phyloP scores from a whole-genome alignment of 495 filamentous ascomycete species.

The Staphylotrichum longicolle region DNA sequence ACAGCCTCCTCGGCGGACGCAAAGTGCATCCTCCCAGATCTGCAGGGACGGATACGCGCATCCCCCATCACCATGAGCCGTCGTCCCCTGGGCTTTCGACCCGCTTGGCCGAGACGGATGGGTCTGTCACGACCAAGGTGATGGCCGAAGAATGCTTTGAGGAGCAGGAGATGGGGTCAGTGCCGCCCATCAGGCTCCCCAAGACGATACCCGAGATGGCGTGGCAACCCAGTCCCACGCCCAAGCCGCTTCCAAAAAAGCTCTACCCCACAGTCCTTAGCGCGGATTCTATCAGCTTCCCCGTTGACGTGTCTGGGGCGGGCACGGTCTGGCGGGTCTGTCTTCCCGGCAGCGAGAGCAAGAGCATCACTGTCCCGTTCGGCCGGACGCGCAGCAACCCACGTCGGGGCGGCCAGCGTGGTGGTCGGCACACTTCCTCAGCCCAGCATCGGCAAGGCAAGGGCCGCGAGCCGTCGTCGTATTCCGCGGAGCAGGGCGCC shows the following conservation, averaged over 20 bases:
- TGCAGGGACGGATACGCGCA: constrained; percentile 58
- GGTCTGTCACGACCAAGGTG: constrained; percentile 50
- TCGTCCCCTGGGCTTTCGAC: constrained; percentile 51
- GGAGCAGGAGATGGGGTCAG: constrained; percentile 75
- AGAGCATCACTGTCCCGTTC: constrained; percentile 40
- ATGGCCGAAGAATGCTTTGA: constrained; percentile 80
- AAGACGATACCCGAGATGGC: constrained; percentile 53
- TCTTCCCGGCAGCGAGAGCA: constrained; percentile 42
- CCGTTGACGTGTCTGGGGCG: constrained; percentile 38
- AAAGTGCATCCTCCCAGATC: constrained; percentile 56
- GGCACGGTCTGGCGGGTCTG: constrained; percentile 45
- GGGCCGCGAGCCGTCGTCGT: constrained; percentile 25
- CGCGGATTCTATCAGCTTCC: constrained; percentile 43
- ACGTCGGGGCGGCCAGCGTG: constrained; percentile 41
- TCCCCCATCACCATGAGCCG: constrained; percentile 55
- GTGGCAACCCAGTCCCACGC: constrained; percentile 46
- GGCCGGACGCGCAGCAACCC: constrained; percentile 48
- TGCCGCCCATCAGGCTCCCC: constrained; percentile 68
- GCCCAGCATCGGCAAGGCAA: constrained; percentile 28
- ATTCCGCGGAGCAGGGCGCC: constrained; percentile 25
- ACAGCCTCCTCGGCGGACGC: constrained; percentile 60
- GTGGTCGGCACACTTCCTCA: constrained; percentile 29
- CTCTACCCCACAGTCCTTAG: constrained; percentile 37
- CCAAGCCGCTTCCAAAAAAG: constrained; percentile 40
- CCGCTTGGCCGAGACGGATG: constrained; percentile 16